Evolutionary conservation across 2,329 filamentous ascomycete species (phyloP), one percentile per base, ranked within the genome.

Genomic region (Colletotrichum karsti): DNA sequence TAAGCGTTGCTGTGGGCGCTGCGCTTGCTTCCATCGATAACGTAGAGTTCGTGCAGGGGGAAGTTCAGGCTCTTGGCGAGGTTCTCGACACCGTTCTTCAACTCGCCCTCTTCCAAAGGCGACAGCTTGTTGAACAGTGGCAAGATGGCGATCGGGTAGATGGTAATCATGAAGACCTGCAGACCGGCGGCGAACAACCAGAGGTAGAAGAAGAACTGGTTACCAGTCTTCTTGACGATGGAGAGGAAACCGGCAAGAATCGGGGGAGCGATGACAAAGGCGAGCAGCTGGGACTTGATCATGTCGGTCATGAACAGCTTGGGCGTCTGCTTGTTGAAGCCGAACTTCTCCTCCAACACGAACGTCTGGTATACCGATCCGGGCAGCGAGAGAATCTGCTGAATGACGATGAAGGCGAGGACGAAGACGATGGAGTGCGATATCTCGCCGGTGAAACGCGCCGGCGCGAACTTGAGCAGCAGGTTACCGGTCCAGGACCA

Each of bases 121-220:
- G 95, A 97, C 65, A 99, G 89, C 84, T 98, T 99, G 87, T 99
- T 99, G 89, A 99, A 99, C 74, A 99, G 82, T 3, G 96, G 96
- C 51, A 98, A 88, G 73, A 99, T 98, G 70, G 92, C 90, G 75
- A 97, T 93, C 1, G 96, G 96, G 82, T 98, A 99, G 78, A 98
- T 92, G 50, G 96, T 97, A 76, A 98, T 97, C 82, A 93, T 95
- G 79, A 96, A 95, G 70, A 98, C 87, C 82, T 98, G 96, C 42
- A 99, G 89, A 65, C 89, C 91, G 69, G 97, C 90, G 73, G 93
- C 92, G 76, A 99, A 98, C 67, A 96, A 82, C 95, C 95, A 99
- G 64, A 99, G 90, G 79, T 98, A 99, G 84, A 97, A 97, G 87
- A 98, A 98, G 87, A 99, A 99, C 77, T 91, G 89, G 77, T 92